Base-by-base conservation (phyloP, 306 rosid genomes). In the Cucumis melo region DNA sequence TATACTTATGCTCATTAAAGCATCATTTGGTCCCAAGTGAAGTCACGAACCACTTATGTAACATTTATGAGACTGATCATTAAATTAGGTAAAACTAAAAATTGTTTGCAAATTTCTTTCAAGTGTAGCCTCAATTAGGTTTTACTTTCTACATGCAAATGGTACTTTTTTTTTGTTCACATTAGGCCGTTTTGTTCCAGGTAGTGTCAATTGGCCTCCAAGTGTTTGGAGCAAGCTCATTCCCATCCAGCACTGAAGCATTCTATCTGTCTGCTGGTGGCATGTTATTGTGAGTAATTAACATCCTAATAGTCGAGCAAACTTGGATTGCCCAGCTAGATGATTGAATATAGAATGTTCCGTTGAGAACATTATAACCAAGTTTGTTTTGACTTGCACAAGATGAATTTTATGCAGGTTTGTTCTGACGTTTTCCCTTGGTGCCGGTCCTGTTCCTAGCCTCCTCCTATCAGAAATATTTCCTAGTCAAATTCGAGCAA, bases 391-490 rank as follows among this genome's bases (percentile, higher is more conserved):
- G 46, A 51, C 46, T 4, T 27, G 10, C 10, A 27, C 61, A 50
- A 72, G 9, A 51, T 72, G 76, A 38, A 24, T 29, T 32, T 32
- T 27, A 72, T 84, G 86, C 96, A 94, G 98, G 88, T 94, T 89
- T 67, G 98, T 94, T 81, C 84, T 94, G 0, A 86, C 92, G 46
- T 94, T 91, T 85, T 90, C 98, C 63, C 91, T 91, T 0, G 98
- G 98, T 76, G 98, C 98, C 59, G 98, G 98, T 79, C 98, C 98
- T 74, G 98, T 94, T 83, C 97, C 98, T 6, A 88, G 96, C 78
- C 92, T 94, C 57, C 98, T 93, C 10, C 90, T 91, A 74, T 89
- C 98, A 21, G 98, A 93, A 86, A 91, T 94, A 51, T 94, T 94
- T 80, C 97, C 98, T 9, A 62, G 88, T 74, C 93, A 86, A 78